Evolutionary conservation across 176 grass and related monocot species (phyloP), one percentile per base, ranked within the genome.

Genomic region (Phragmites australis): DNA sequence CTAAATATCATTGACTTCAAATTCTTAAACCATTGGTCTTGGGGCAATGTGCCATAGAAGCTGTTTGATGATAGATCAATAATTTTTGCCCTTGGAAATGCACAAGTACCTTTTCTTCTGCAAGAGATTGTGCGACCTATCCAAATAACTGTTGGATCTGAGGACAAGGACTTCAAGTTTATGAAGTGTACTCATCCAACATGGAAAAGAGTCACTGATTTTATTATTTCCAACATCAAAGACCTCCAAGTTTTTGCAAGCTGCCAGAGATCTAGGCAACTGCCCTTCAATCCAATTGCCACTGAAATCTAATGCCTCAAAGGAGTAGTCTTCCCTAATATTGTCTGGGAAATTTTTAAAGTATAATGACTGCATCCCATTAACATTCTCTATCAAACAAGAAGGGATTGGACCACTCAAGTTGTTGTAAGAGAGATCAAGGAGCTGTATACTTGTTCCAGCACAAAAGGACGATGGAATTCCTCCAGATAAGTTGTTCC

Each of bases 351-450:
- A 0, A 32, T 72, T 86, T 63, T 15, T 57, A 21, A 80, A 18
- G 23, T 72, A 27, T 50, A 86, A 6, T 1, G 48, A 2, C n/a
- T 63, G 4, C 7, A 79, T 2, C 1, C 1, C 11, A 17, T 5
- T 71, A 7, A 5, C 16, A 60, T 71, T 47, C 17, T 77, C 42
- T 5, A 77, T 49, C 27, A 77, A 21, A 19, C 75, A 86, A 17
- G 76, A 39, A 73, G 84, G 76, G 9, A 86, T 81, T 14, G 13
- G 43, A 5, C 76, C 66, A 54, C 7, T 80, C 3, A 86, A 80
- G 6, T 65, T 65, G 37, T 83, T 82, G 1, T 55, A 32, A 2
- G 78, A 87, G 6, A 87, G 31, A 68, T 87, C 59, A 4, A 87
- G 78, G 2, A 69, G 0, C n/a, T 14, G 0, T 39, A 82, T 23